Percentiles rank a stretch among this genome's conserved stretches.
Conservation (phyloP, 2,329 filamentous ascomycete species). For the Clonostachys solani region DNA sequence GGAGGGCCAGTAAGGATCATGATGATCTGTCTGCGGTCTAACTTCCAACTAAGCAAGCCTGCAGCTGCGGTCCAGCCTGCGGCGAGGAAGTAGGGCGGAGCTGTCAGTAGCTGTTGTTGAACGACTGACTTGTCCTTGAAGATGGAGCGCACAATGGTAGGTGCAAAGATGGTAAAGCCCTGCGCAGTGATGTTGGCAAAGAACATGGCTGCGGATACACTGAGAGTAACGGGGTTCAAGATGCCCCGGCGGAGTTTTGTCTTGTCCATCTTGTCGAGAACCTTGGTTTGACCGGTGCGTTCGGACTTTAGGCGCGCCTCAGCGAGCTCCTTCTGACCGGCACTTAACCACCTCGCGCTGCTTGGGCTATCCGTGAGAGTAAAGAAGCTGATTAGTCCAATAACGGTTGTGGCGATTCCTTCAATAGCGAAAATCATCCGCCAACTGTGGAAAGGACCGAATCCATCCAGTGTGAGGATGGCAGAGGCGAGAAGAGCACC, state of each 20-base stretch:
- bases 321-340: constrained; percentile 22
- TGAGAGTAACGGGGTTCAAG: constrained; percentile 36
- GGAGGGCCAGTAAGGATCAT: constrained; percentile 56
- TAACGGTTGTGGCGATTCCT: constrained; percentile 19
- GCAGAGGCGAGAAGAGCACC: constrained; percentile 44
- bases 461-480: constrained; percentile 39
- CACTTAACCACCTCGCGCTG: constrained; percentile 21
- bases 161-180: constrained; percentile 25
- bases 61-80: constrained; percentile 62
- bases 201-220: constrained; percentile 40
- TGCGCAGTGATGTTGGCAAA: constrained; percentile 24
- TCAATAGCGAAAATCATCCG: constrained; percentile 60
- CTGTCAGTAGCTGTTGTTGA: constrained; percentile 64
- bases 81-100: constrained; percentile 66
- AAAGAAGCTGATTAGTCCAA: constrained; percentile 21
- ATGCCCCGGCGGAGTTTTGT: constrained; percentile 20
- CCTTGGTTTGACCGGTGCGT: constrained; percentile 17
- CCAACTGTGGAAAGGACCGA: constrained; percentile 34
- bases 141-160: constrained; percentile 48
- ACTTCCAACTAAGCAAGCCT: constrained; percentile 56
- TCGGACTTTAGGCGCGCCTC: constrained; percentile 26
- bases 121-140: constrained; percentile 53
- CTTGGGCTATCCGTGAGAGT: constrained; percentile 25
- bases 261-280: constrained; percentile 23
- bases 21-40: constrained; percentile 56